A percentile compares a stretch with the other conserved stretches of the same genome.
Evolutionary conservation across 352 stramenopile genomes (phyloP).

Genomic region (Ophiocytium majus): DNA sequence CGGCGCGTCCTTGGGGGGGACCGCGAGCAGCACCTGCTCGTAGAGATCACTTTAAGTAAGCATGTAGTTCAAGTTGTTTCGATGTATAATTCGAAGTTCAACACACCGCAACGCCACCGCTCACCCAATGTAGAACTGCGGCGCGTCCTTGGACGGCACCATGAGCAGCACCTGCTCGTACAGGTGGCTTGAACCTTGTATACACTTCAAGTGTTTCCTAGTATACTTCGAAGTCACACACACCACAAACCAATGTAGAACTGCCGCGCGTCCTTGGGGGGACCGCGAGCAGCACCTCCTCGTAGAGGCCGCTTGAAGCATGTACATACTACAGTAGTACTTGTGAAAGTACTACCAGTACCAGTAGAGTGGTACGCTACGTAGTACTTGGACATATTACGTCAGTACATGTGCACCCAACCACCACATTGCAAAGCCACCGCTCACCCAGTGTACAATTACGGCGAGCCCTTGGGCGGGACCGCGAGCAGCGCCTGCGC

Average conservation of each 20-base stretch:
- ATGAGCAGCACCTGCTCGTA: constrained; percentile 79
- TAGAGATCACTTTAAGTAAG: too few relatives aligned
- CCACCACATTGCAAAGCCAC: too few relatives aligned
- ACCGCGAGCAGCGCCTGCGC: constrained; percentile 70
- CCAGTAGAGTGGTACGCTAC: too few relatives aligned
- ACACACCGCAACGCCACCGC: too few relatives aligned
- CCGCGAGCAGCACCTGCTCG: constrained; percentile 70
- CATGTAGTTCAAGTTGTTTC: too few relatives aligned
- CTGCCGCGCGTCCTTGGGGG: constrained; percentile 66
- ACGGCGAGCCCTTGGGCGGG: constrained; percentile 64
- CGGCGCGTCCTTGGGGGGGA: constrained; percentile 62
- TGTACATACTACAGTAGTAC: too few relatives aligned
- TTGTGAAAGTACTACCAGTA: too few relatives aligned
- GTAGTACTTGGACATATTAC: too few relatives aligned
- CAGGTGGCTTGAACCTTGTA: constrained; percentile 90
- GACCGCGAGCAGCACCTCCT: constrained; percentile 68
- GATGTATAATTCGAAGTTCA: too few relatives aligned
- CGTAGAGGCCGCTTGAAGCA: constrained; percentile 92
- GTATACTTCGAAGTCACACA: too few relatives aligned
- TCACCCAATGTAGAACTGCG: constrained; percentile 73
- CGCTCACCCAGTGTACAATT: constrained; percentile 74
- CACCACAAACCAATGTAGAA: constrained; percentile 66
- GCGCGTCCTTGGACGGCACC: constrained; percentile 62
- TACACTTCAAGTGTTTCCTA: too few relatives aligned
- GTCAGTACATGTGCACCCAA: too few relatives aligned